Evolutionary conservation across 164 flowering plant genomes (phyloP), one percentile per base, ranked within the genome.

Genomic region (Annona cherimola): DNA sequence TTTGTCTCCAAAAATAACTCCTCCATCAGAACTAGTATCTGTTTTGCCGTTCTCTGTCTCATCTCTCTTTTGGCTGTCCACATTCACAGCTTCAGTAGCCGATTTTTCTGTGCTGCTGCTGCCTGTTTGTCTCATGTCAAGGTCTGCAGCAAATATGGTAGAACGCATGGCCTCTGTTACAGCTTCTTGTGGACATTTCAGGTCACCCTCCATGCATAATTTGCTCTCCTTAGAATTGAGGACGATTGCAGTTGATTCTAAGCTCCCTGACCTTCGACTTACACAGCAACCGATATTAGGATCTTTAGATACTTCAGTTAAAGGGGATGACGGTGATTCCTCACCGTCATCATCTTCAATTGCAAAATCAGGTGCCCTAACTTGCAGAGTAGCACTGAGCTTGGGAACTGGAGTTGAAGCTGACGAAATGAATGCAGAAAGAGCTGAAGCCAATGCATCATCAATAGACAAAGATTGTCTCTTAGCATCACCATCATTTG

Each of bases 361-460:
- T 71, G 81, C 70, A 79, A 80, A 81, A 11, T 85, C 85, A 60
- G 84, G 82, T 68, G 79, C 81, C 63, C 74, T 79, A 43, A 81
- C 61, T 2, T 65, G 67, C 35, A 78, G 78, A 70, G 82, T 63
- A 73, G 81, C 82, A 39, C 77, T 63, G 67, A 69, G 67, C 50
- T 76, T 73, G 4, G 73, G 72, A 64, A 75, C 71, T 46, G 71
- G 76, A 18, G 41, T 19, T 39, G 81, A 74, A 61, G 84, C 45
- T 61, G 88, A 79, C 50, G 85, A 66, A 61, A 87, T 55, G 60
- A 93, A 86, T 45, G 88, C 88, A 66, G 88, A 79, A 70, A 95
- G 91, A 4, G 97, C 93, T 55, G 87, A 84, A 72, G 96, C 96
- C 73, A 92, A 75, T 73, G 97, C 97, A 77, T 84, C 92, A 84